Evolutionary conservation across 169 alveolate species (phyloP).

Genomic region (Plasmodium sp.): DNA sequence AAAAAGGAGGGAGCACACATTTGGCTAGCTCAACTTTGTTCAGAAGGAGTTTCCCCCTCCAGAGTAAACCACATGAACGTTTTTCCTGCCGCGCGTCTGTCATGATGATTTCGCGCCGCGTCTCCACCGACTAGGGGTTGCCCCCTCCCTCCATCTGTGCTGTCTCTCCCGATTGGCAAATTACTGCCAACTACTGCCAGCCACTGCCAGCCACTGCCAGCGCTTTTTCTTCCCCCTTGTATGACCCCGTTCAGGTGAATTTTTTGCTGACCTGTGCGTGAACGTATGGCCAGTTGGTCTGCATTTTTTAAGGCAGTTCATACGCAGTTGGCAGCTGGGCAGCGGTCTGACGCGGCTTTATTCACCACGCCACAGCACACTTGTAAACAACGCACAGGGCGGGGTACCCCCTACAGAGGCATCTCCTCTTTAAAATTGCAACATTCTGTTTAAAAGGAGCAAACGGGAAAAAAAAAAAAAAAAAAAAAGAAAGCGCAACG

Average conservation of each 20-base stretch:
- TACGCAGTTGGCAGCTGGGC: not conserved
- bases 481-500: not conserved
- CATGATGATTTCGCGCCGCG: not conserved
- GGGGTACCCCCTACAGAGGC: not conserved
- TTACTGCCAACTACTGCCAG: not conserved
- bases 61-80: not conserved
- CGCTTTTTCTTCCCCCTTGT: not conserved
- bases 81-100: not conserved
- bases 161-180: not conserved
- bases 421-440: not conserved
- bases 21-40: constrained; percentile 44
- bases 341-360: not conserved
- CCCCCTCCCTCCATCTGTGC: not conserved
- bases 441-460: not conserved
- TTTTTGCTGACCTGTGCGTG: not conserved
- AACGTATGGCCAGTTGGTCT: not conserved
- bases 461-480: not conserved
- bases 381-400: not conserved
- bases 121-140: not conserved
- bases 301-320: not conserved
- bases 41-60: not conserved
- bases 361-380: not conserved
- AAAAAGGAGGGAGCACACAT: not conserved
- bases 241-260: not conserved
- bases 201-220: not conserved